A percentile compares a stretch with the other conserved stretches of the same genome.
phyloP scores from a whole-genome alignment of 2,329 filamentous ascomycete genomes.

The Claviceps quebecensis region DNA sequence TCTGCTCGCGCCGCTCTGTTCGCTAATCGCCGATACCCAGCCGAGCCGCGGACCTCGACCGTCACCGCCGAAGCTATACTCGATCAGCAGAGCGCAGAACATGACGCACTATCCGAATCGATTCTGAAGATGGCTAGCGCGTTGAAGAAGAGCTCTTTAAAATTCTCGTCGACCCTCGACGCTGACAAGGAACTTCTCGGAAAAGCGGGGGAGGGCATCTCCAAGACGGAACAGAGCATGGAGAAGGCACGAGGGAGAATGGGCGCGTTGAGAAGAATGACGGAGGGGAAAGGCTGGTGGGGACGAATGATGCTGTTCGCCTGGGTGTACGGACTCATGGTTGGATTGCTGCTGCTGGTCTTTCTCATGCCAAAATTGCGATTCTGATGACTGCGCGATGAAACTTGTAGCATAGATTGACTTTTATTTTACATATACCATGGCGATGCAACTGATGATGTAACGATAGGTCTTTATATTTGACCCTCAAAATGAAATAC shows the following conservation, averaged over 20 bases:
- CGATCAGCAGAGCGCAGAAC: conserved; percentile 63
- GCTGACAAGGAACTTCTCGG: conserved; percentile 56
- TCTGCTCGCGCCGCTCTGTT: conserved; percentile 31
- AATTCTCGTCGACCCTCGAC: conserved; percentile 59
- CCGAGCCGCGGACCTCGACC: conserved; percentile 25
- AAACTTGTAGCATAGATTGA: not conserved
- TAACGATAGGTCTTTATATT: not conserved
- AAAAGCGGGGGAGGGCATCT: conserved; percentile 59
- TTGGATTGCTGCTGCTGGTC: conserved; percentile 65
- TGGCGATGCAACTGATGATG: not conserved
- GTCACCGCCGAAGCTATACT: conserved; percentile 57
- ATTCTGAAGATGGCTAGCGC: conserved; percentile 68
- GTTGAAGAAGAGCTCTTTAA: conserved; percentile 60
- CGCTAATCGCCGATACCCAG: conserved; percentile 23
- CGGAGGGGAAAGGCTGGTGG: conserved; percentile 80
- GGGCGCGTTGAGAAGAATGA: conserved; percentile 64
- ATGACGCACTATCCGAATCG: conserved; percentile 67
- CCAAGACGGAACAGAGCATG: conserved; percentile 63
- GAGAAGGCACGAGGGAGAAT: conserved; percentile 63
- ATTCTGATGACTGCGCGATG: conserved; percentile 28
- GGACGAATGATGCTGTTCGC: conserved; percentile 71
- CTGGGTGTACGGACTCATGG: conserved; percentile 70
- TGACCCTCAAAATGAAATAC: too few species aligned
- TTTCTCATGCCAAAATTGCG: conserved; percentile 79
- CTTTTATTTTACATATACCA: not conserved